These are phyloP conservation scores for Erigeron canadensis DNA, from an alignment of 129 eudicot genomes.

Conservation along the genomic window DNA sequence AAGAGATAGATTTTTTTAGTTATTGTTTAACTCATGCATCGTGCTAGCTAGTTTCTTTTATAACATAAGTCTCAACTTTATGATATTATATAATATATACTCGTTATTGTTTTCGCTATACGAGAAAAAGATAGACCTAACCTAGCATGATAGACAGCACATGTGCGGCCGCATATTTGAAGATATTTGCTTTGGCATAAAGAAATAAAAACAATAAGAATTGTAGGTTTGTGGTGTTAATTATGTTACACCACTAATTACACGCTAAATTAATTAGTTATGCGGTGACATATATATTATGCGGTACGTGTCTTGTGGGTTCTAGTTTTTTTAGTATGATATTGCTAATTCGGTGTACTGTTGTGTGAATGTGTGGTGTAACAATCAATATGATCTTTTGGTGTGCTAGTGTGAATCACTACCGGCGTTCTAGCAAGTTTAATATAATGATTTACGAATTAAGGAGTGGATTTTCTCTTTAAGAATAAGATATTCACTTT, in stretches of 20 bases:
- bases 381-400: too few species aligned
- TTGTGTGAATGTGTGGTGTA: too few species aligned
- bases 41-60: not conserved
- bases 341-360: too few species aligned
- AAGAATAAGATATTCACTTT: not conserved
- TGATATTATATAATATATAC: too few species aligned
- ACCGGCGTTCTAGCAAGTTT: not conserved
- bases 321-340: too few species aligned
- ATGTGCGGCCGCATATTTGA: constrained; percentile 22
- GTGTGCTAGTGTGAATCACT: not conserved
- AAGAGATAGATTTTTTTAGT: not conserved
- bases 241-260: not conserved
- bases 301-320: too few species aligned
- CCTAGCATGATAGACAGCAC: not conserved
- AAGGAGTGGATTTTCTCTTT: not conserved
- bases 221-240: not conserved
- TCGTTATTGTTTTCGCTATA: too few species aligned
- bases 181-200: not conserved
- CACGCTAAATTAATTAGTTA: not conserved
- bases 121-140: not conserved
- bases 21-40: not conserved
- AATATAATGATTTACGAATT: not conserved
- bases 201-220: not conserved
- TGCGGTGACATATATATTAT: too few species aligned
- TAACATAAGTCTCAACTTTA: too few species aligned